Percentiles rank a stretch among this genome's conserved stretches.
Conservation (phyloP, 805 yeast genomes). For the Metschnikowia lunata region DNA sequence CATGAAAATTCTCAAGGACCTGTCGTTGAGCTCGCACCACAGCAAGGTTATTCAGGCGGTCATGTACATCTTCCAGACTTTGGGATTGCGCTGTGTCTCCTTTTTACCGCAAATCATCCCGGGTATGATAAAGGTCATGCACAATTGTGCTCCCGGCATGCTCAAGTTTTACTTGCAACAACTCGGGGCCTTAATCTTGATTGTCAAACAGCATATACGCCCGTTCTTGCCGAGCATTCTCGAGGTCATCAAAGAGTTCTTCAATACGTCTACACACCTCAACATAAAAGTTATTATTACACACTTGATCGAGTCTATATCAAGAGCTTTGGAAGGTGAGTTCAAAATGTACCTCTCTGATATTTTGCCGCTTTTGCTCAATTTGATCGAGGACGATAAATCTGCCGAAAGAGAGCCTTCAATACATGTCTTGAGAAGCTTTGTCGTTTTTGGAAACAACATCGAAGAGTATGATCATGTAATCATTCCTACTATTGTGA, state of each 20-base stretch:
- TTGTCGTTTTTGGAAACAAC: conserved; percentile 82
- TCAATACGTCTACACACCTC: conserved; percentile 41
- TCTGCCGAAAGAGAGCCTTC: conserved; percentile 59
- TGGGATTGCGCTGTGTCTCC: conserved; percentile 87
- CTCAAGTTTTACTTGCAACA: conserved; percentile 88
- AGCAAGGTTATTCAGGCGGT: conserved; percentile 92
- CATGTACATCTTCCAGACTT: conserved; percentile 81
- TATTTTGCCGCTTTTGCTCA: conserved; percentile 69
- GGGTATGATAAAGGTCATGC: conserved; percentile 81
- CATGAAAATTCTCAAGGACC: conserved; percentile 79
- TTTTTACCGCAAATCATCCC: conserved; percentile 85
- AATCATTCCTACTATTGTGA: conserved; percentile 80
- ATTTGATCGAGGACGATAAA: conserved; percentile 70
- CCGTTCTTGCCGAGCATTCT: conserved; percentile 77
- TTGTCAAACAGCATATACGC: conserved; percentile 86
- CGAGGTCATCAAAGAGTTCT: conserved; percentile 69
- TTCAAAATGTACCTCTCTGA: conserved; percentile 80
- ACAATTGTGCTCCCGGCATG: conserved; percentile 70
- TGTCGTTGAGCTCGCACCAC: conserved; percentile 81
- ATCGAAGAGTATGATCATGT: conserved; percentile 86
- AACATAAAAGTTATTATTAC: conserved; percentile 75
- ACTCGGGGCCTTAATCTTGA: conserved; percentile 68
- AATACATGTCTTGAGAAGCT: conserved; percentile 70
- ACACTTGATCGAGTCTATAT: conserved; percentile 74
- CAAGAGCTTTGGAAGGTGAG: conserved; percentile 86